phyloP scores from a whole-genome alignment of 1,284 basidiomycete genomes.

The Papiliotrema fonsecae region DNA sequence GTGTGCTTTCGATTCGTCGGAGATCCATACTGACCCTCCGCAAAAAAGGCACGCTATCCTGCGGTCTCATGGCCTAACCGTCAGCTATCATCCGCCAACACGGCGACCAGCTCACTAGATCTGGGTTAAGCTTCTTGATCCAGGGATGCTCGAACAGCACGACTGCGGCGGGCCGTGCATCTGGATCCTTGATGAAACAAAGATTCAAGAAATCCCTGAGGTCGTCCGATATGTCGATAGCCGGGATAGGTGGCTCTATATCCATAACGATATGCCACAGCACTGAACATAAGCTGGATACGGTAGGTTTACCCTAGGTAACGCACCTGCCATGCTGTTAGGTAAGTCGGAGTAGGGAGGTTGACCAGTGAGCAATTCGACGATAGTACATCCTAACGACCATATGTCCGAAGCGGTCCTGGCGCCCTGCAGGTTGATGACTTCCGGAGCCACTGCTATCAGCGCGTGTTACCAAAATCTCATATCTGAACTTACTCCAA shows the following conservation, averaged over 20 bases:
- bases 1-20: constrained; percentile 61
- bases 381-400: constrained; percentile 85
- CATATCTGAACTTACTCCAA: constrained; percentile 61
- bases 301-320: neutral
- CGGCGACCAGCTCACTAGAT: constrained; percentile 50
- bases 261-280: constrained; percentile 97
- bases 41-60: constrained; percentile 91
- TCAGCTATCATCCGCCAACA: neutral
- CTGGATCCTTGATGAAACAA: constrained; percentile 86
- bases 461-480: neutral
- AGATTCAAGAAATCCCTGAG: constrained; percentile 70
- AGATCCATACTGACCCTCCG: constrained; percentile 81
- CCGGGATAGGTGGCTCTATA: constrained; percentile 76
- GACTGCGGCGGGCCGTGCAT: constrained; percentile 71
- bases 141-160: constrained; percentile 82
- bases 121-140: constrained; percentile 71
- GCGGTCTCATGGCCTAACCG: constrained; percentile 67
- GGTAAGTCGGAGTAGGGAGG: constrained; percentile 84
- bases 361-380: constrained; percentile 84
- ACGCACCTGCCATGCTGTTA: constrained; percentile 75
- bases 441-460: constrained; percentile 76
- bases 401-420: constrained; percentile 65
- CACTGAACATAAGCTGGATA: constrained; percentile 52
- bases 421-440: constrained; percentile 65
- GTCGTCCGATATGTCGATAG: constrained; percentile 64